Base-by-base conservation (phyloP, 23 red algal genomes). In the Gracilaria vermiculophylla region DNA sequence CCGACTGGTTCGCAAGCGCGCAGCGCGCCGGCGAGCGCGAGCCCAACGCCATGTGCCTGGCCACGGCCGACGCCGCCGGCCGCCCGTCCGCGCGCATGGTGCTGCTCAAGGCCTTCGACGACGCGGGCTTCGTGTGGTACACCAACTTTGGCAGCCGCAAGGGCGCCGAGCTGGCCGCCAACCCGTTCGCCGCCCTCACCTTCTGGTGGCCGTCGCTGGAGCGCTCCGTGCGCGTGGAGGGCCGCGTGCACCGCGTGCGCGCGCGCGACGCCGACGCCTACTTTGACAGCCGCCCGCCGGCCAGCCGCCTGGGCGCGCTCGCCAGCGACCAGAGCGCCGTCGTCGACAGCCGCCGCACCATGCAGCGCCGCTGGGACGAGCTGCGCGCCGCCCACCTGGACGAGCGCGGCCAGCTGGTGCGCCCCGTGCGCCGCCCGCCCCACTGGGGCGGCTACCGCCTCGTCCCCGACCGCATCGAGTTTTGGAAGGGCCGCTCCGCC, bases 11-110 rank as follows among this genome's bases (percentile, higher is more conserved):
- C 43, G 62, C 89, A 11, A 45, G 93, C 6, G 96, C 96, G 16
- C 56, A 80, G 31, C 45, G 57, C 32, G 87, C 88, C 17, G 49
- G 42, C 28, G 84, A 92, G 52, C 66, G 21, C 28, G 96, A 98
- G 81, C 96, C 96, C 25, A 98, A 98, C 67, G 96, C 96, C 76
- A 98, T 98, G 96, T 94, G 91, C 56, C 80, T 98, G 11, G 65
- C 96, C 41, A 98, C 96, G 8, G 92, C 80, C 2, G 80, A 82
- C 20, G 34, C 6, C 29, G 43, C 32, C 25, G 92, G 81, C 11
- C 79, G 71, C 17, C 96, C 96, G 2, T 82, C 89, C 35, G 93
- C 88, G 1, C 88, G 96, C 43, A 85, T 90, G 54, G 96, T 98
- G 24, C 71, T 98, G 40, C 83, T 98, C 14, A 95, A 98, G 66